Base-by-base conservation (phyloP, 352 stramenopile species). In the Pilasporangium apinafurcum region DNA sequence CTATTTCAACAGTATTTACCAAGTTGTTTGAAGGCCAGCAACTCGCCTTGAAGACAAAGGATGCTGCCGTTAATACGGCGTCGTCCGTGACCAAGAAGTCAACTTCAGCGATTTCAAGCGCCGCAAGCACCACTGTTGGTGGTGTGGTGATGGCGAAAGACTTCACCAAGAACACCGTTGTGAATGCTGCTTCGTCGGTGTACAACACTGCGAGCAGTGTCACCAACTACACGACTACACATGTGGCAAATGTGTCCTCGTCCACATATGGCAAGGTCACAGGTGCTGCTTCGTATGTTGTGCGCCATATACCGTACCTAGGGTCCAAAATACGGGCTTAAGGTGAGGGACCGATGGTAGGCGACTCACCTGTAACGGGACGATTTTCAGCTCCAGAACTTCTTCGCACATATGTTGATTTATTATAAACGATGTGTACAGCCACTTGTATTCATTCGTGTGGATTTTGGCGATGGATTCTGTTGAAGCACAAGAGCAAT, bases 1-100 rank as follows among this genome's bases (percentile, higher is more conserved):
- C 59, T 12, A 74, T 89, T 29, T 70, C 59, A 28, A 56, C 56
- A 1, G 62, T 83, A 28, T 44, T 69, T 5, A 73, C 71, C 18
- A 74, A 65, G 53, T 47, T 90, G 9, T 66, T 81, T 34, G 56
- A 61, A 25, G 65, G 71, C 49, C 74, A 90, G 53, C 67, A 81
- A 49, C 79, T 62, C 47, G 65, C 76, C 8, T 46, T 90, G 0
- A 61, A 80, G 54, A 85, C 71, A 56, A 90, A 90, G 68, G 61
- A 90, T 44, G 52, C 53, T 9, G 73, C 60, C 3, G 61, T 85
- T 7, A 50, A 33, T 12, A 63, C 53, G 27, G 59, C 69, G 25
- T 68, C 68, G 7, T 44, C 22, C 8, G 60, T 72, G 0, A 63
- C 58, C 16, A 70, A 69, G 44, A 69, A 74, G 50, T 75, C 64